Base-by-base conservation (phyloP, 2,329 filamentous ascomycete genomes). In the Exophiala calicioides region DNA sequence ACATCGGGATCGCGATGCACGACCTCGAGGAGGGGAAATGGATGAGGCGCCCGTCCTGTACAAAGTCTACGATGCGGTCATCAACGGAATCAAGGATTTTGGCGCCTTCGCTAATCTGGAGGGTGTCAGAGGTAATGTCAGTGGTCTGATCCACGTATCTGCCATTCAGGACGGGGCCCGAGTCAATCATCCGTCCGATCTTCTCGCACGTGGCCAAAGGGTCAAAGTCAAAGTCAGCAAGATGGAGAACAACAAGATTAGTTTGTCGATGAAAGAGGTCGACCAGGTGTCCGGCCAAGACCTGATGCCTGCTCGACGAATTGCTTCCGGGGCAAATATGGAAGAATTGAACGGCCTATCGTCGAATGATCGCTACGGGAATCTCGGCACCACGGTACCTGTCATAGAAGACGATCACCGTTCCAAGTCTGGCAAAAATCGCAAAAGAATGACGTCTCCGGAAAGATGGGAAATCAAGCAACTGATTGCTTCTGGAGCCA, bases 401-500 rank as follows among this genome's bases (percentile, higher is more conserved):
- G 77, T 85, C 10, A 80, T 88, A 49, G 82, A 87, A 59, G 75
- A 73, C 31, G 76, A 80, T 29, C 76, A 76, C 21, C 71, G 77
- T 36, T 73, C 75, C 30, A 73, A 74, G 5, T 76, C 74, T 1
- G 72, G 76, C 56, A 79, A 76, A 34, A 85, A 85, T 44, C 89
- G 88, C 65, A 98, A 98, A 73, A 80, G 93, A 41, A 85, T 97
- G 84, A 97, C 91, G 0, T 96, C 91, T 10, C 93, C 93, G 1
- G 93, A 98, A 65, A 77, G 93, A 62, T 98, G 93, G 91, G 93
- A 98, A 66, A 96, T 98, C 53, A 83, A 91, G 53, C 93, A 98
- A 63, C 76, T 98, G 41, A 97, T 98, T 62, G 90, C 91, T 3
- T 95, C 93, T 3, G 93, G 94, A 34, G 91, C 94, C 6, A 86